Conservation (phyloP, 768 basidiomycete species). For the Mycena latifolia region DNA sequence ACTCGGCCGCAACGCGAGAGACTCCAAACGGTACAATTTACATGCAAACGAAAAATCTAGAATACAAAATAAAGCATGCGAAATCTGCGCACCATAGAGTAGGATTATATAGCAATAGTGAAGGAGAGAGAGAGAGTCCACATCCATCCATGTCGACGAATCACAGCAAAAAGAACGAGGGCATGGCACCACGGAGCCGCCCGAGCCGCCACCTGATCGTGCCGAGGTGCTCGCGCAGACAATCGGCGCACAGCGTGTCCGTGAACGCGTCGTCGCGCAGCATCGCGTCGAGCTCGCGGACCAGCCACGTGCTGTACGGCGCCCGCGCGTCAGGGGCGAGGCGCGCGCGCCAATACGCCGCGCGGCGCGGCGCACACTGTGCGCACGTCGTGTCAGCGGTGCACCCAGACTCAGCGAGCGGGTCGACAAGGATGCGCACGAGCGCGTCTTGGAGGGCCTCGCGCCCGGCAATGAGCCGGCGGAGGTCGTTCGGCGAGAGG, state of each 20-base stretch:
- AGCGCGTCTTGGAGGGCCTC: constrained; percentile 44
- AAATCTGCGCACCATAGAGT: background rate
- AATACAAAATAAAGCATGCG: too few relatives aligned
- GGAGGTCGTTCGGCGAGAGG: constrained; percentile 44
- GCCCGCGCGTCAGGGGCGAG: constrained; percentile 25
- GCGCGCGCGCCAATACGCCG: constrained; percentile 31
- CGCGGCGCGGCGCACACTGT: constrained; percentile 20
- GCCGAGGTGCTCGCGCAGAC: constrained; percentile 23
- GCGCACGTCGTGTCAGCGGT: constrained; percentile 25
- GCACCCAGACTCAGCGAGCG: constrained; percentile 29
- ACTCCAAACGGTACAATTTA: too few relatives aligned
- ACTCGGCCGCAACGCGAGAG: too few relatives aligned
- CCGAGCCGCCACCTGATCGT: constrained; percentile 28
- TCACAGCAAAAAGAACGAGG: constrained; percentile 30
- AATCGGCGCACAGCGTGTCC: constrained; percentile 21
- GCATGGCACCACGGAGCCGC: constrained; percentile 16
- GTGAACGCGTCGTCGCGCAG: constrained; percentile 31
- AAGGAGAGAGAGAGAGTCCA: background rate
- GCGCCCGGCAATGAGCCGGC: constrained; percentile 47
- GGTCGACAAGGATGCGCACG: constrained; percentile 33
- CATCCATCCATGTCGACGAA: too few relatives aligned
- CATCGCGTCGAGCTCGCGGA: constrained; percentile 28
- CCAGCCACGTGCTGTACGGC: constrained; percentile 31
- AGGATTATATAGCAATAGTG: constrained; percentile 1
- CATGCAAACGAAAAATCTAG: too few relatives aligned